phyloP scores from a whole-genome alignment of 2,329 filamentous ascomycete genomes.

The Pyrenochaeta sp. region DNA sequence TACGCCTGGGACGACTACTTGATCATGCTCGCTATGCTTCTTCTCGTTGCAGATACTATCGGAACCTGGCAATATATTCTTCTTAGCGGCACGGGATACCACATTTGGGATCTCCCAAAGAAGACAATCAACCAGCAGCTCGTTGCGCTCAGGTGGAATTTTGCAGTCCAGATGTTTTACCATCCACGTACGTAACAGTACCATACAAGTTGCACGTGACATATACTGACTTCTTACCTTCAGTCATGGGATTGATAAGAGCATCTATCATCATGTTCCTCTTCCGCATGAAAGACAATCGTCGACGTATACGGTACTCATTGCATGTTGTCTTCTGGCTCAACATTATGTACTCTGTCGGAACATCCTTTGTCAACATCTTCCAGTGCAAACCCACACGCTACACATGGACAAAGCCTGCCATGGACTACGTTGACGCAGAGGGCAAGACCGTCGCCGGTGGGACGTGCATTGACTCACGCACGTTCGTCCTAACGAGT shows the following conservation, averaged over 20 bases:
- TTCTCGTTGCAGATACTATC: slow-evolving; percentile 35
- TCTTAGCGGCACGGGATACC: slow-evolving; percentile 45
- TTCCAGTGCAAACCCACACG: slow-evolving; percentile 46
- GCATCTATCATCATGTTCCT: slow-evolving; percentile 51
- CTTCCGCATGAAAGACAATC: slow-evolving; percentile 46
- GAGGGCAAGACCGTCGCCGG: slow-evolving; percentile 36
- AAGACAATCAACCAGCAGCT: slow-evolving; percentile 39
- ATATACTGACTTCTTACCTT: slow-evolving; percentile 4
- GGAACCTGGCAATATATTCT: slow-evolving; percentile 38
- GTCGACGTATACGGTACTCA: slow-evolving; percentile 38
- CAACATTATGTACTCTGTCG: slow-evolving; percentile 46
- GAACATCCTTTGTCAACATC: slow-evolving; percentile 45
- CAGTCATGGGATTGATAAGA: slow-evolving; percentile 46
- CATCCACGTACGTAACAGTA: slow-evolving; percentile 32
- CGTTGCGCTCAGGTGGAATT: slow-evolving; percentile 41
- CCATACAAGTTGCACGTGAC: neutral
- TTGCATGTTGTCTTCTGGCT: slow-evolving; percentile 46
- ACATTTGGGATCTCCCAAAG: slow-evolving; percentile 41
- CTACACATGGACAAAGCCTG: slow-evolving; percentile 39
- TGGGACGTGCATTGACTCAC: slow-evolving; percentile 45
- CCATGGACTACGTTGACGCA: slow-evolving; percentile 41
- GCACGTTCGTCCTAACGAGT: slow-evolving; percentile 44
- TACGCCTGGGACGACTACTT: slow-evolving; percentile 47
- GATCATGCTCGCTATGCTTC: slow-evolving; percentile 34
- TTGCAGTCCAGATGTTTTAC: slow-evolving; percentile 50